Evolutionary conservation across 164 flowering plant species (phyloP).

Genomic region (Macadamia integrifolia): DNA sequence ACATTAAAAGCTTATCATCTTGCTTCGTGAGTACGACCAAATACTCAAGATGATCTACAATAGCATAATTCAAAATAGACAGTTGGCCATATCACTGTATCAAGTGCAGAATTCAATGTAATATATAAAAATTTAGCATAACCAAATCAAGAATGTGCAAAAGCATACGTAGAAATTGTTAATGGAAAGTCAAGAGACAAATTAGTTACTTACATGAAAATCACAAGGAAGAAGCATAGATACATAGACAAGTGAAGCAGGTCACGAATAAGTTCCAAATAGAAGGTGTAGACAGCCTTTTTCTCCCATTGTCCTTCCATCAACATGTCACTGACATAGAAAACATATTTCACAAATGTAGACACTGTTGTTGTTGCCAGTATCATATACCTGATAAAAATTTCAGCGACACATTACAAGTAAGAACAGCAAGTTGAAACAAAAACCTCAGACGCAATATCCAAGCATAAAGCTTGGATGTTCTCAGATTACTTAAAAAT

Average conservation of each 20-base stretch:
- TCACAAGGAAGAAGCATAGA: slow-evolving; percentile 87
- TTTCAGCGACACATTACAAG: background rate
- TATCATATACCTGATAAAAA: slow-evolving; percentile 79
- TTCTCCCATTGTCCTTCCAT: slow-evolving; percentile 99
- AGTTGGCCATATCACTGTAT: too few species aligned
- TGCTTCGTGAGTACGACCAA: too few species aligned
- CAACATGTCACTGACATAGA: slow-evolving; percentile 89
- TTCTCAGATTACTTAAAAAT: too few species aligned
- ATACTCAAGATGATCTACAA: too few species aligned
- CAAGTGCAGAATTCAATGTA: too few species aligned
- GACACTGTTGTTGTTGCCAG: slow-evolving; percentile 89
- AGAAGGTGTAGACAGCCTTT: slow-evolving; percentile 92
- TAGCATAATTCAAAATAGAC: too few species aligned
- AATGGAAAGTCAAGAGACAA: background rate
- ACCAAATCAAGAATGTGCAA: background rate
- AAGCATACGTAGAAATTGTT: background rate
- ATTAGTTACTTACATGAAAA: slow-evolving; percentile 77
- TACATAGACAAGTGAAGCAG: slow-evolving; percentile 96
- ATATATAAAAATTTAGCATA: too few species aligned
- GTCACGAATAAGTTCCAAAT: slow-evolving; percentile 95
- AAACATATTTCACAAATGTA: slow-evolving; percentile 83
- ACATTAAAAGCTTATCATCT: too few species aligned
- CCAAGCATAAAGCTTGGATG: too few species aligned
- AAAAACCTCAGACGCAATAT: background rate
- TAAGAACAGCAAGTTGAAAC: background rate